Percentiles rank a stretch among this genome's conserved stretches.
phyloP scores from a whole-genome alignment of 2,329 filamentous ascomycete genomes.

The Neonectria ditissima region DNA sequence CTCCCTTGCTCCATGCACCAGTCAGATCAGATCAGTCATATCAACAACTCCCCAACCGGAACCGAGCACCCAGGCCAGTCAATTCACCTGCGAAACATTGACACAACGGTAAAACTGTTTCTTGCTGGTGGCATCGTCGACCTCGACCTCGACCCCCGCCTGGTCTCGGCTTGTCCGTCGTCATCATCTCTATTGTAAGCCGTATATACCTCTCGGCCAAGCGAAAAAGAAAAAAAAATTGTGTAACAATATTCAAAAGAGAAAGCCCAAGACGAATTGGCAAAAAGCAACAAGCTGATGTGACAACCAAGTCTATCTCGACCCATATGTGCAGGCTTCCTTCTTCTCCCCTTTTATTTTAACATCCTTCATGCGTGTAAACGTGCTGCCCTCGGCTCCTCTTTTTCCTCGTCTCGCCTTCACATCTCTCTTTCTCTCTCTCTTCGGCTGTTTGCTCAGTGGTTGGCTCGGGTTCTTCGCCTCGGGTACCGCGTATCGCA shows the following conservation, averaged over 20 bases:
- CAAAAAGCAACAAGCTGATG: conserved; percentile 27
- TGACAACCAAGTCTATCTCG: conserved; percentile 41
- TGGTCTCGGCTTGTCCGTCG: conserved; percentile 42
- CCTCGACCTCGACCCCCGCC: conserved; percentile 41
- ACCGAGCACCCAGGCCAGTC: conserved; percentile 9
- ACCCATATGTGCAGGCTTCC: conserved; percentile 35
- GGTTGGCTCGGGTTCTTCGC: conserved; percentile 18
- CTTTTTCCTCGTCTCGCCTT: conserved; percentile 9
- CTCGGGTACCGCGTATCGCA: conserved; percentile 22
- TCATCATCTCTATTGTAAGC: conserved; percentile 44
- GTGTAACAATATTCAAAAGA: conserved; percentile 28
- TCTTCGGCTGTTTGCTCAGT: conserved; percentile 13
- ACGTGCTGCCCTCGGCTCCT: conserved; percentile 4
- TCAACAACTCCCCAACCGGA: conserved; percentile 10
- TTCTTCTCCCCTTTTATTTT: conserved; percentile 28
- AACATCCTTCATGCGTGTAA: conserved; percentile 18
- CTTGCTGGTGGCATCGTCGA: conserved; percentile 41
- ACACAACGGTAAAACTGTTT: conserved; percentile 28
- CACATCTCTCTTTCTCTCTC: conserved; percentile 14
- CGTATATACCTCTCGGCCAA: conserved; percentile 26
- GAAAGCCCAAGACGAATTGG: conserved; percentile 27
- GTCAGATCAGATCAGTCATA: not conserved
- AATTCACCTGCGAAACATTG: conserved; percentile 26
- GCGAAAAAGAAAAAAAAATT: conserved; percentile 19
- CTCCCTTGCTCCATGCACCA: conserved; percentile 2